These are phyloP conservation scores for Naganishia liquefaciens DNA, from an alignment of 1,284 basidiomycete genomes.

Conservation along the genomic window DNA sequence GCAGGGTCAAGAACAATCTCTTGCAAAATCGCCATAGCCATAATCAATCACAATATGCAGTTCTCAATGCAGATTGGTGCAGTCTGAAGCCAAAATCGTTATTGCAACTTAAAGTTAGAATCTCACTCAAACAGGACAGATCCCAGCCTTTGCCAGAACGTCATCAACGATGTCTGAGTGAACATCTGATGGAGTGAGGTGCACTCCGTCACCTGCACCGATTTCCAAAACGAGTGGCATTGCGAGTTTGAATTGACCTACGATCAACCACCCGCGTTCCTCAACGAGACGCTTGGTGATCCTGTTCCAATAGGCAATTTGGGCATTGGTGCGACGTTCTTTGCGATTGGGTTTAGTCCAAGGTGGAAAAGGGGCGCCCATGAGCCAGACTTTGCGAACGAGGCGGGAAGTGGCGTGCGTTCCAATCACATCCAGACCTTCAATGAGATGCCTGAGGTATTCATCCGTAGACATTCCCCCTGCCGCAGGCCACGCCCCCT, in stretches of 20 bases:
- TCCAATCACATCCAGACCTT: constrained; percentile 19
- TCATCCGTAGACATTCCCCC: constrained; percentile 12
- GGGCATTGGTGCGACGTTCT: constrained; percentile 20
- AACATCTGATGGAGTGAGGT: constrained; percentile 19
- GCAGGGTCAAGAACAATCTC: no score
- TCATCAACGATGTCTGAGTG: constrained; percentile 19
- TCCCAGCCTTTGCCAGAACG: constrained; percentile 20
- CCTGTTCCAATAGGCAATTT: constrained; percentile 23
- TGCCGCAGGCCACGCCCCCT: constrained; percentile 12
- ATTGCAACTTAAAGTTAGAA: not conserved
- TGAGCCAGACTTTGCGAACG: constrained; percentile 22
- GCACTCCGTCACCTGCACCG: constrained; percentile 12
- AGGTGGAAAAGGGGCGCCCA: constrained; percentile 12
- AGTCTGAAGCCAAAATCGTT: no score
- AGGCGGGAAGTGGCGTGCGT: constrained; percentile 12
- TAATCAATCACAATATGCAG: no score
- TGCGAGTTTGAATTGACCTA: constrained; percentile 19
- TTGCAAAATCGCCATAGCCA: no score
- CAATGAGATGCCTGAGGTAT: constrained; percentile 6
- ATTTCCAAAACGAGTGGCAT: constrained; percentile 25
- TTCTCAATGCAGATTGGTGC: no score
- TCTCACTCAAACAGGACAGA: constrained; percentile 5
- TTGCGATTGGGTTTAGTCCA: constrained; percentile 22
- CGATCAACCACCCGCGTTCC: constrained; percentile 20
- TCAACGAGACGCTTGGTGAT: constrained; percentile 9